Conservation (phyloP, 352 stramenopile species). For the Aphanomyces invadans region DNA sequence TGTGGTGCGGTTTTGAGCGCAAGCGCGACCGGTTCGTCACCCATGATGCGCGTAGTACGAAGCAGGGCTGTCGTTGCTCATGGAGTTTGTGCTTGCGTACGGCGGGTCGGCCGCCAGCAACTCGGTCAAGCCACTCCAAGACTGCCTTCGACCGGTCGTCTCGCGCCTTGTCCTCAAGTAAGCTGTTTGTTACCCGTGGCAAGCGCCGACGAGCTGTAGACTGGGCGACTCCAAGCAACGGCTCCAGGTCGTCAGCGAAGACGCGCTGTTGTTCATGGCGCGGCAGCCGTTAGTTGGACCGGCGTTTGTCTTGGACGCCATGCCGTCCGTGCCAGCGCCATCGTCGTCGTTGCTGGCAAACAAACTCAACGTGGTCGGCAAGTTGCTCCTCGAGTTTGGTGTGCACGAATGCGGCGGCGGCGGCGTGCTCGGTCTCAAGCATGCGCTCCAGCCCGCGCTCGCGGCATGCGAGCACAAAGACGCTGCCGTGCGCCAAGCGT, state of each 20-base stretch:
- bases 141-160: conserved; percentile 56
- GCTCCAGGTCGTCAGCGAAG: conserved; percentile 61
- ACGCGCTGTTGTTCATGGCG: conserved; percentile 60
- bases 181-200: too few relatives aligned
- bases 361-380: conserved; percentile 62
- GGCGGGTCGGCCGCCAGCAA: background rate
- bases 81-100: conserved; percentile 64
- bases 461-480: conserved; percentile 71
- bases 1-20: conserved; percentile 35
- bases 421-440: conserved; percentile 44
- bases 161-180: conserved; percentile 55
- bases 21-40: background rate
- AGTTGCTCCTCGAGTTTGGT: conserved; percentile 70
- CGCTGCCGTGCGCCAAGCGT: conserved; percentile 48
- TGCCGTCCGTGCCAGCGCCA: conserved; percentile 45
- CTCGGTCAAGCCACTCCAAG: conserved; percentile 30
- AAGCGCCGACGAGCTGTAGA: too few relatives aligned
- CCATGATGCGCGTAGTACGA: conserved; percentile 29
- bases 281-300: conserved; percentile 48
- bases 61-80: conserved; percentile 53
- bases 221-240: conserved; percentile 52
- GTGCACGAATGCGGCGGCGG: conserved; percentile 43
- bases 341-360: conserved; percentile 56
- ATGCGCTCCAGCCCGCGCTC: conserved; percentile 56
- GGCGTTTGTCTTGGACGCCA: conserved; percentile 66